A percentile compares a stretch with the other conserved stretches of the same genome.
These are phyloP conservation scores for Boletellus emodensis DNA, from an alignment of 768 basidiomycete genomes.

Conservation along the genomic window DNA sequence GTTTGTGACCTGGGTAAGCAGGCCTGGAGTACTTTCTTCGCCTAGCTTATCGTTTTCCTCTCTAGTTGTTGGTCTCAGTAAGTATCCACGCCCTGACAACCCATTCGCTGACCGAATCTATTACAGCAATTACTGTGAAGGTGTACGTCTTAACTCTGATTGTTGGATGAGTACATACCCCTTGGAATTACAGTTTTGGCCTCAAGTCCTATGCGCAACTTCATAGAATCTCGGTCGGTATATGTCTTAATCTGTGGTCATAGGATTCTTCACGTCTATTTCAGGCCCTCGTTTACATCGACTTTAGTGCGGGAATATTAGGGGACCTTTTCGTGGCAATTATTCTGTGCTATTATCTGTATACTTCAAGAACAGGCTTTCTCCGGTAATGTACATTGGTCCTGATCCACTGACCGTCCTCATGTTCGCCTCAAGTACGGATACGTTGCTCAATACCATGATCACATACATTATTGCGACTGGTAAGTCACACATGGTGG, in stretches of 20 bases:
- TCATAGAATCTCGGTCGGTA: constrained; percentile 36
- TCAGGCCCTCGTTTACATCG: constrained; percentile 49
- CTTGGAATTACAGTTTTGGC: constrained; percentile 32
- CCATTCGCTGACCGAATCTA: background rate
- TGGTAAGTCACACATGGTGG: constrained; percentile 29
- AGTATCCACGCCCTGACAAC: background rate
- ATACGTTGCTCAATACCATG: constrained; percentile 45
- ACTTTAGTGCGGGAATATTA: constrained; percentile 45
- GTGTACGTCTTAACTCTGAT: constrained; percentile 33
- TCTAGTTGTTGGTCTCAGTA: constrained; percentile 12
- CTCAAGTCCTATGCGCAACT: constrained; percentile 36
- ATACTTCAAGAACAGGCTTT: constrained; percentile 50
- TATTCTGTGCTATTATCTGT: constrained; percentile 46
- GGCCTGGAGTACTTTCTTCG: background rate
- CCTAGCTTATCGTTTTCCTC: background rate
- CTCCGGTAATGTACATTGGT: constrained; percentile 31
- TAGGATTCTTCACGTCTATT: too few relatives aligned
- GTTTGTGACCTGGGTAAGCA: constrained; percentile 43
- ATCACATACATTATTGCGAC: constrained; percentile 55
- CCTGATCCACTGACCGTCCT: too few relatives aligned
- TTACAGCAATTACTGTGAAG: constrained; percentile 47
- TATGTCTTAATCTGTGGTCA: background rate
- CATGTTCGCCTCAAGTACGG: too few relatives aligned
- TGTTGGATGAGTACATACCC: background rate
- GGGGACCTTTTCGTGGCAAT: constrained; percentile 51